Conservation (phyloP, 192 early-diverging fungal genomes). For the Chytriomyces sp. region DNA sequence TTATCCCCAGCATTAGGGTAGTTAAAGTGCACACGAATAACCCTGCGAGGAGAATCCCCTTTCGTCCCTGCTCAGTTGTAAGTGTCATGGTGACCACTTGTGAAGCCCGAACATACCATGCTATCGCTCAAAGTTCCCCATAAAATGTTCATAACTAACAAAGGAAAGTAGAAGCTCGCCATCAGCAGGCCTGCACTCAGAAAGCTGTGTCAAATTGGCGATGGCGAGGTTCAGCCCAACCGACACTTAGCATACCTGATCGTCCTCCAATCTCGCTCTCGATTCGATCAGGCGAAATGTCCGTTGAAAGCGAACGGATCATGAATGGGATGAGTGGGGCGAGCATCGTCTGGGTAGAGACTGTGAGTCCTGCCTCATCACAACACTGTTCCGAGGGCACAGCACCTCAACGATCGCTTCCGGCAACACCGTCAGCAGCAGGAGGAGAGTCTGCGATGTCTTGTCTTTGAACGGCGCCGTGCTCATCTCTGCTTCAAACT, state of each 20-base stretch:
- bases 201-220: not conserved
- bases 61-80: not conserved
- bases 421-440: slow-evolving; percentile 40
- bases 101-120: slow-evolving; percentile 8
- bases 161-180: slow-evolving; percentile 50
- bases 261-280: slow-evolving; percentile 16
- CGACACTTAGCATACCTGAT: not conserved
- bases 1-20: slow-evolving; percentile 23
- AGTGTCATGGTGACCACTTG: not conserved
- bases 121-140: slow-evolving; percentile 51
- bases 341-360: slow-evolving; percentile 46
- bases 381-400: not conserved
- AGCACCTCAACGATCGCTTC: not conserved
- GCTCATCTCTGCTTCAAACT: too few species aligned
- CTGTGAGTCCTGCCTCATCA: slow-evolving; percentile 8
- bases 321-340: slow-evolving; percentile 51
- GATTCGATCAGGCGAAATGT: slow-evolving; percentile 13
- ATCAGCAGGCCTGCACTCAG: slow-evolving; percentile 46
- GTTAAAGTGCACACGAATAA: slow-evolving; percentile 16
- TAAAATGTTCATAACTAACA: slow-evolving; percentile 51
- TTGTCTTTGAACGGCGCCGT: not conserved
- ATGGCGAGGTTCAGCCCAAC: not conserved
- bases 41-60: slow-evolving; percentile 8
- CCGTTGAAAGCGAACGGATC: slow-evolving; percentile 29
- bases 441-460: slow-evolving; percentile 30